Conservation (phyloP, 2,329 filamentous ascomycete genomes). For the Acephala macrosclerotiorum region DNA sequence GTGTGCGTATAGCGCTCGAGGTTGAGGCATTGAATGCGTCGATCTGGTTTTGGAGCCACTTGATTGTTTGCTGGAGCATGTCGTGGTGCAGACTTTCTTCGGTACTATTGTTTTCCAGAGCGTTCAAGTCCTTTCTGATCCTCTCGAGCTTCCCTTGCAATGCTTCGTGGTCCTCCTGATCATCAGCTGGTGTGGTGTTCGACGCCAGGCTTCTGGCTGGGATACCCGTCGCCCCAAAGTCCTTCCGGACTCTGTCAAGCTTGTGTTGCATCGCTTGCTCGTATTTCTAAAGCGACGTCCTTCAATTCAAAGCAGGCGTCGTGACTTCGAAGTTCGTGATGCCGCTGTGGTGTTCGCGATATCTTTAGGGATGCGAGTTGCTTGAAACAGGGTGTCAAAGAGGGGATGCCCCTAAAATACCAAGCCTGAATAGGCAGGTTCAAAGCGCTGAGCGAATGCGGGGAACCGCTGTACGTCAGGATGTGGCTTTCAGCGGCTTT, state of each 20-base stretch:
- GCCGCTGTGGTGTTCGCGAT: background rate
- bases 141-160: too few relatives aligned
- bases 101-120: too few relatives aligned
- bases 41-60: too few relatives aligned
- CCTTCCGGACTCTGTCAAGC: conserved; percentile 4
- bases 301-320: background rate
- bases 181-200: background rate
- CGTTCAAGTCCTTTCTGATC: too few relatives aligned
- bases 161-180: background rate
- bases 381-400: background rate
- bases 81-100: too few relatives aligned
- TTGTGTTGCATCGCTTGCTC: conserved; percentile 10
- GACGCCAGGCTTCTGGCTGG: background rate
- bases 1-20: too few relatives aligned
- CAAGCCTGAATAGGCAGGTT: background rate
- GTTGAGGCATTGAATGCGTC: too few relatives aligned
- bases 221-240: background rate
- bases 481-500: background rate
- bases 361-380: background rate
- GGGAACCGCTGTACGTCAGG: background rate
- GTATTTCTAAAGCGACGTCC: background rate
- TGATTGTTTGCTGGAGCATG: too few relatives aligned
- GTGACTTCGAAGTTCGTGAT: conserved; percentile 7
- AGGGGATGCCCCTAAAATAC: background rate
- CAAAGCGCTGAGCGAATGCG: background rate